Base-by-base conservation (phyloP, 2,329 filamentous ascomycete species). In the Dothiorella sarmentorum region DNA sequence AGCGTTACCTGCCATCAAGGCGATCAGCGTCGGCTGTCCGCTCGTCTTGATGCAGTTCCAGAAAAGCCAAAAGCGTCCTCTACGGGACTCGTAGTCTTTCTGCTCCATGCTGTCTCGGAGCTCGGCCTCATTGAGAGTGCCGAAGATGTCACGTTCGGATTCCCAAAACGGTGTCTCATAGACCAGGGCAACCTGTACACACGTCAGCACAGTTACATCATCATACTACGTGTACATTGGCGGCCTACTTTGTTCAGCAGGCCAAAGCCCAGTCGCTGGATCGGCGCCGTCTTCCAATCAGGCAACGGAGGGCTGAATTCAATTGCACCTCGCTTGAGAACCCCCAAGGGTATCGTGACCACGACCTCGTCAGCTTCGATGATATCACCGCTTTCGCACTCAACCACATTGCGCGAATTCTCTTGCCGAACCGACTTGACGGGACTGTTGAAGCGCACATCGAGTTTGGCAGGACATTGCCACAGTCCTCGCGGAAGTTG, bases 61-160 rank as follows among this genome's bases (percentile, higher is more conserved):
- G 84, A 96, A 97, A 66, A 99, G 85, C 68, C 97, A 99, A 75
- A 96, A 96, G 22, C 92, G 87, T n/a, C 93, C 93, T 56, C 93
- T 85, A 61, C 85, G 86, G 3, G 82, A 78, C 4, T 85, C 80
- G 68, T 97, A 97, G 63, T 96, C 89, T 52, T 83, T 82, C 67
- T 95, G 91, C 43, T 86, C 80, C 57, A 92, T 80, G 68, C 91
- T 96, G 59, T 85, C 81, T 3, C 81, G 78, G 61, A 85, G 83
- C 20, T 81, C 78, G 3, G 92, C 86, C 64, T 90, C 86, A 59
- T 92, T 87, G 40, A 99, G 78, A 38, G 96, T 85, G 10, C 94
- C 95, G 71, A 99, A 97, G 73, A 99, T 97, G 71, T 99, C 91
- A 63, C 90, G 85, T 42, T 87, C 82, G 5, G 86, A 80, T 68